Evolutionary conservation across 2,329 filamentous ascomycete species (phyloP), one percentile per base, ranked within the genome.

Genomic region (Arthrobotrys iridis): DNA sequence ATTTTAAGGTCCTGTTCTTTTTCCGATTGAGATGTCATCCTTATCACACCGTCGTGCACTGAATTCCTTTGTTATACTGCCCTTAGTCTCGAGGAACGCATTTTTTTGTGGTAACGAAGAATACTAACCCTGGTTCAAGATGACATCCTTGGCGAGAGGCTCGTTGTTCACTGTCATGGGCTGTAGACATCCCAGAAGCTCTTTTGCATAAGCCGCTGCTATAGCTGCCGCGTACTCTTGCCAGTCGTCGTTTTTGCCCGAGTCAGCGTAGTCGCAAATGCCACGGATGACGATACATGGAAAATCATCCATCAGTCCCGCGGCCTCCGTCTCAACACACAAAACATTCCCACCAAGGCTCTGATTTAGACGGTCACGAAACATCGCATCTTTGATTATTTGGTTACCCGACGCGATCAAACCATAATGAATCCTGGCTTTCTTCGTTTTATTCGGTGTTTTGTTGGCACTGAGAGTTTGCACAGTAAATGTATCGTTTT

Each of bases 381-480:
- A 33, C 6, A 1, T n/a, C 0, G 77, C 77, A 26, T 78, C 63
- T 40, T 80, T 78, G 30, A 81, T 78, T 2, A 79, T 76, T 13
- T 37, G n/a, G 30, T 63, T 58, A 1, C 41, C 59, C 3, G 59
- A 63, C 6, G 59, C 59, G n/a, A 63, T 50, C 24, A 48, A 40
- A 2, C 59, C 59, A 37, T 48, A 63, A n/a, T 63, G 59, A 50
- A 63, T 33, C 18, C 50, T 18, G 15, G 26, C 26, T 7, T 7
- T 6, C 18, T 22, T 7, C 8, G 43, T 7, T 20, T 3, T 46
- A 4, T n/a, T n/a, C n/a, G n/a, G n/a, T n/a, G n/a, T n/a, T n/a
- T n/a, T n/a, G n/a, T n/a, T n/a, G n/a, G n/a, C n/a, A n/a, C n/a
- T n/a, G n/a, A n/a, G n/a, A n/a, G n/a, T n/a, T n/a, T n/a, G n/a